phyloP scores from a whole-genome alignment of 495 filamentous ascomycete genomes.

The Hypoxylon rickii region DNA sequence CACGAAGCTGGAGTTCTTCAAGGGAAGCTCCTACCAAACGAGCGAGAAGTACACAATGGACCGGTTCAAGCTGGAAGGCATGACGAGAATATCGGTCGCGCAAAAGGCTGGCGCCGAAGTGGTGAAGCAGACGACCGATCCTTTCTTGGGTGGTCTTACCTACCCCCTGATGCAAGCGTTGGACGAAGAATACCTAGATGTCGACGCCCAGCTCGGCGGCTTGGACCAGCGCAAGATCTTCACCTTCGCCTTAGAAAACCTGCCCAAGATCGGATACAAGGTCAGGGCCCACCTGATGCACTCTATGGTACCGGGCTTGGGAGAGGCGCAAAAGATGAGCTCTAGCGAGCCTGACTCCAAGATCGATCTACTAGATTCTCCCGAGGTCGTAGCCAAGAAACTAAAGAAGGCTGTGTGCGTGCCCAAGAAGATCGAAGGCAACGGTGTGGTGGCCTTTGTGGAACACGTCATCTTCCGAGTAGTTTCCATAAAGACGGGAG shows the following conservation, averaged over 20 bases:
- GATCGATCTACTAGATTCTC: conserved; percentile 84
- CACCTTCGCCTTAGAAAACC: conserved; percentile 71
- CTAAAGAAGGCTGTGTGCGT: conserved; percentile 78
- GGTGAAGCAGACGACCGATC: conserved; percentile 83
- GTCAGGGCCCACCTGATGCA: conserved; percentile 85
- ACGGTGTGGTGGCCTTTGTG: conserved; percentile 81
- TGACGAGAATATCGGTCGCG: conserved; percentile 69
- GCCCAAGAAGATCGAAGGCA: conserved; percentile 77
- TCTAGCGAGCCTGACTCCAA: conserved; percentile 70
- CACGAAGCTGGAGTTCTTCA: conserved; percentile 80
- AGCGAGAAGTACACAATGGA: conserved; percentile 73
- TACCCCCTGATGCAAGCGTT: conserved; percentile 90
- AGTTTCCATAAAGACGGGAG: conserved; percentile 52
- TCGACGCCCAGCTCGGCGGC: conserved; percentile 79
- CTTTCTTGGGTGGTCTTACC: conserved; percentile 75
- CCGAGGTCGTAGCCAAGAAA: conserved; percentile 75
- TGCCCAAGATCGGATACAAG: conserved; percentile 73
- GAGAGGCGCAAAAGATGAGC: conserved; percentile 72
- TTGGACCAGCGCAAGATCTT: conserved; percentile 94
- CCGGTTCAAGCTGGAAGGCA: conserved; percentile 63
- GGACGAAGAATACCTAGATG: conserved; percentile 87
- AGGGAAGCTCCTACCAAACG: conserved; percentile 84
- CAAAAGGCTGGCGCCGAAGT: conserved; percentile 90
- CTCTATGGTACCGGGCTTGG: conserved; percentile 86
- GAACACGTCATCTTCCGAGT: conserved; percentile 83